Base-by-base conservation (phyloP, 257 asterid genomes). In the Nicotiana paniculata region DNA sequence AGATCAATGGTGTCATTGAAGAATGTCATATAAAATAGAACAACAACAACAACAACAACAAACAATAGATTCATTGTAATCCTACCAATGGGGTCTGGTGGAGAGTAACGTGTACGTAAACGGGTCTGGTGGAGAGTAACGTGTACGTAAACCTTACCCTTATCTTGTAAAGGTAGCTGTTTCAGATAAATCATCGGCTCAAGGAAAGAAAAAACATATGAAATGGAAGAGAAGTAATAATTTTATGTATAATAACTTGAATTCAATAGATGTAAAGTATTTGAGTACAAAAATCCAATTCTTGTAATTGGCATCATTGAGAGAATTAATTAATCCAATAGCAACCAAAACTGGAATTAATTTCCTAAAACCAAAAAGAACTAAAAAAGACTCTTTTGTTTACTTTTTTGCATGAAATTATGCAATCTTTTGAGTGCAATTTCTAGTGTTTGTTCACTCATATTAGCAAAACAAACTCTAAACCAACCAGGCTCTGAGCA, bases 401-500 rank as follows among this genome's bases (percentile, higher is more conserved):
- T 81, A 54, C 85, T 87, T 7, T 48, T 77, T 61, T 78, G 68
- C 92, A 87, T 89, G 87, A 89, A 89, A 67, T 83, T 80, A 13
- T 86, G 87, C 77, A 89, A 87, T 83, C 92, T 89, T 48, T 39
- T 72, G 15, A 89, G 88, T 72, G 92, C 92, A 55, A 86, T 77
- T 68, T 89, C 87, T 62, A 89, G 58, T 17, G 88, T 86, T 69
- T 72, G 74, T 77, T 89, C 90, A 66, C 82, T 86, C 90, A 89
- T 87, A 82, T 89, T 89, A 15, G 92, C 92, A 77, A 89, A 89
- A 37, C 92, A 89, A 81, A 87, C 88, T 65, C 92, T 83, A 53
- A 89, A 89, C 92, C 90, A 89, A n/a, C 90, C 92, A 15, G 92
- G 89, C 65, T 89, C 92, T 1, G 90, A 81, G 53, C 90, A 89